phyloP scores from a whole-genome alignment of 208 protist genomes.

The Leishmania lainsoni region DNA sequence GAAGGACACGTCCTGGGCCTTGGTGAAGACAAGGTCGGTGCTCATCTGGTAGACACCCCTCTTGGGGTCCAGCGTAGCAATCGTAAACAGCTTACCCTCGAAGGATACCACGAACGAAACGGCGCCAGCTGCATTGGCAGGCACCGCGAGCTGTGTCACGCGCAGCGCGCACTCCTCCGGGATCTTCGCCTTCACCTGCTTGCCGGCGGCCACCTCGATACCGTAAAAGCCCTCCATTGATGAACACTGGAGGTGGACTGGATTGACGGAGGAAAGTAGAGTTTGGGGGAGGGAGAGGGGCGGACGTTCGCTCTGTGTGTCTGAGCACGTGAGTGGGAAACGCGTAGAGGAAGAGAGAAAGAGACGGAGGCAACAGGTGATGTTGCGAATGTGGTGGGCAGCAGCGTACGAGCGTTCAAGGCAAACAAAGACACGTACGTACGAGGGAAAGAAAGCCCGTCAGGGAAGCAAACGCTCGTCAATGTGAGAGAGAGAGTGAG shows the following conservation, averaged over 20 bases:
- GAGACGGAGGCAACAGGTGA: background rate
- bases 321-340: background rate
- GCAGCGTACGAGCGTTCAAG: background rate
- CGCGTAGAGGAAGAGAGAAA: background rate
- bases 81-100: conserved; percentile 89
- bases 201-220: conserved; percentile 65
- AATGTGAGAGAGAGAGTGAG: background rate
- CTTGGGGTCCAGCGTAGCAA: conserved; percentile 88
- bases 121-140: conserved; percentile 73
- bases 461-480: background rate
- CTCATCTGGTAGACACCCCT: conserved; percentile 80
- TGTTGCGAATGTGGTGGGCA: background rate
- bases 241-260: conserved; percentile 1
- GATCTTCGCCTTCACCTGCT: conserved; percentile 87
- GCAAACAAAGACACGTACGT: too few relatives aligned
- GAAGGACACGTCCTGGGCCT: conserved; percentile 75
- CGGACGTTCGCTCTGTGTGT: background rate
- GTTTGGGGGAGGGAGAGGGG: background rate
- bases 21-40: conserved; percentile 88
- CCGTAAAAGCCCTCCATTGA: conserved; percentile 91
- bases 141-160: conserved; percentile 87
- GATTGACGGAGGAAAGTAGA: background rate
- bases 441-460: too few relatives aligned
- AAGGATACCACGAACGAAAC: conserved; percentile 78
- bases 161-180: conserved; percentile 82